phyloP scores from a whole-genome alignment of 192 early-diverging fungal genomes.

The Chytriomyces sp. region DNA sequence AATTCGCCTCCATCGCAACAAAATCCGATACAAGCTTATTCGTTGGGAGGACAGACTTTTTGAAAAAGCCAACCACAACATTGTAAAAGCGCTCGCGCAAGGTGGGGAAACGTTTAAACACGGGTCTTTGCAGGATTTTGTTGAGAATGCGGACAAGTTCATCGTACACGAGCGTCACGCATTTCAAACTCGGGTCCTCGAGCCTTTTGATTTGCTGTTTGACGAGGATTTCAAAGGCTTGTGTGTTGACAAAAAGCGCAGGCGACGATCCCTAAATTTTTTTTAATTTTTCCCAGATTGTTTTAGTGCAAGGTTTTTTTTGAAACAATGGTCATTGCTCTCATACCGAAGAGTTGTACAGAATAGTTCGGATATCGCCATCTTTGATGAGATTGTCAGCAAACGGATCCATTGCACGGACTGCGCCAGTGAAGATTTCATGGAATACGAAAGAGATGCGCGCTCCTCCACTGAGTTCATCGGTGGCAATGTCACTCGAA shows the following conservation, averaged over 20 bases:
- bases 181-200: constrained; percentile 98
- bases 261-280: constrained; percentile 83
- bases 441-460: constrained; percentile 67
- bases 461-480: constrained; percentile 96
- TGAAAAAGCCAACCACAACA: constrained; percentile 92
- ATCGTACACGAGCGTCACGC: constrained; percentile 96
- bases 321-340: no score
- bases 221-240: constrained; percentile 96
- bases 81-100: constrained; percentile 92
- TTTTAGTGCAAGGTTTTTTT: no score
- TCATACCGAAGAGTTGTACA: constrained; percentile 92
- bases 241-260: constrained; percentile 95
- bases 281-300: not conserved
- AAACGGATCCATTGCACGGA: constrained; percentile 95
- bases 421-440: constrained; percentile 89
- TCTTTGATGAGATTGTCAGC: constrained; percentile 99
- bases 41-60: constrained; percentile 87
- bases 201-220: constrained; percentile 98
- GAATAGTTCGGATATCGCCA: constrained; percentile 94
- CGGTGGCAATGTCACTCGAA: constrained; percentile 90
- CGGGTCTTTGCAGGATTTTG: constrained; percentile 88
- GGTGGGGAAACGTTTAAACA: constrained; percentile 96
- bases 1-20: constrained; percentile 90
- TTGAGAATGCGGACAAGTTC: constrained; percentile 95
- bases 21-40: constrained; percentile 94